A percentile compares a stretch with the other conserved stretches of the same genome.
Conservation (phyloP, 352 stramenopile genomes). For the Pythium myriotylum region DNA sequence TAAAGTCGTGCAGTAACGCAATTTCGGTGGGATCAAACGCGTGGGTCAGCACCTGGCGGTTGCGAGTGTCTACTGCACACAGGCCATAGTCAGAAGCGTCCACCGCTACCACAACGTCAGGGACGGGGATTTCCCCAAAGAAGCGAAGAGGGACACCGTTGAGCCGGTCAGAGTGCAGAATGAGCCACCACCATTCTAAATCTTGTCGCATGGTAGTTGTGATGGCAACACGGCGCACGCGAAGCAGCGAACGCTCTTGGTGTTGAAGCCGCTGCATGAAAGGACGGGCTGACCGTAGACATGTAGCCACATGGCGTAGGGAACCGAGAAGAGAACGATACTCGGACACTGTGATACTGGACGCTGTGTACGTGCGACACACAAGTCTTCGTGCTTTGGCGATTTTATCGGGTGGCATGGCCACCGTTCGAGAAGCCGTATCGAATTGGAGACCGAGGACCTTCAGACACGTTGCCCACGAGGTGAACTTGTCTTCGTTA, state of each 20-base stretch:
- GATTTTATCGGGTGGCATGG: slow-evolving; percentile 1
- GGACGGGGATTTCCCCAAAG: not conserved
- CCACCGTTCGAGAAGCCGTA: not conserved
- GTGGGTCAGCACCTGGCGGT: too few relatives aligned
- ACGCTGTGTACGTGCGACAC: not conserved
- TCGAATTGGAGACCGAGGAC: slow-evolving; percentile 7
- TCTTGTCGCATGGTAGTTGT: slow-evolving; percentile 16
- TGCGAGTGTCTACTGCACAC: slow-evolving; percentile 6
- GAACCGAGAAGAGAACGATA: slow-evolving; percentile 19
- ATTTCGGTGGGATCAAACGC: not conserved
- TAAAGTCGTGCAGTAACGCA: not conserved
- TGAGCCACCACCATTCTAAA: slow-evolving; percentile 20
- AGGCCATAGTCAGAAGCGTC: slow-evolving; percentile 22
- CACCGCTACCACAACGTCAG: slow-evolving; percentile 18
- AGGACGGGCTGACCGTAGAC: slow-evolving; percentile 5
- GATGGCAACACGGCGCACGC: not conserved
- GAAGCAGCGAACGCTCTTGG: slow-evolving; percentile 2
- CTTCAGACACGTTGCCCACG: not conserved
- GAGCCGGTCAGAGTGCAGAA: slow-evolving; percentile 10
- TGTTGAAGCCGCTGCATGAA: slow-evolving; percentile 20
- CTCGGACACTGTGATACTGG: not conserved
- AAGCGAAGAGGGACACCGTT: slow-evolving; percentile 20
- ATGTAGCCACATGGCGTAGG: slow-evolving; percentile 29
- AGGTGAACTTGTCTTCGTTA: slow-evolving; percentile 5
- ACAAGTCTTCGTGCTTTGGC: not conserved